Evolutionary conservation across 2,329 filamentous ascomycete genomes (phyloP).

Genomic region (Pseudogymnoascus sp.): DNA sequence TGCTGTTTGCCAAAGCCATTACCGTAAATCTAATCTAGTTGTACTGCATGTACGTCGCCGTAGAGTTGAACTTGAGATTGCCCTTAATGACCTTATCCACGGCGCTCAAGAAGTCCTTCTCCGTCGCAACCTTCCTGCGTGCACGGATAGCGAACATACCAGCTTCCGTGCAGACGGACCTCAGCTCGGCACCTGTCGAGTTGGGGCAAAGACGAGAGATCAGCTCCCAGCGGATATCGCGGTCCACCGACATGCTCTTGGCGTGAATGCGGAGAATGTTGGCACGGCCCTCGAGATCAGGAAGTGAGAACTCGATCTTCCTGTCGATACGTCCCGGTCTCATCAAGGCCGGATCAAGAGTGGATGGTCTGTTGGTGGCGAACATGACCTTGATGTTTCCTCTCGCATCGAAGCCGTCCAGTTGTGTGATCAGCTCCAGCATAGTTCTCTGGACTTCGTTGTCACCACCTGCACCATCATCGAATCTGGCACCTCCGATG

Average conservation of each 20-base stretch:
- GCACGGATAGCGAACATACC: conserved; percentile 97
- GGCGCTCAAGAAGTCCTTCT: conserved; percentile 96
- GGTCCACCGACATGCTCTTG: conserved; percentile 99
- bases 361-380: conserved; percentile 92
- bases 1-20: conserved; percentile 10
- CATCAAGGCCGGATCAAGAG: conserved; percentile 94
- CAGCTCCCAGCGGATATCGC: conserved; percentile 97
- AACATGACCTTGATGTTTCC: conserved; percentile 99
- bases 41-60: conserved; percentile 97
- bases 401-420: conserved; percentile 91
- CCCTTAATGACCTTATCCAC: conserved; percentile 99
- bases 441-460: conserved; percentile 98
- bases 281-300: conserved; percentile 91
- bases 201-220: conserved; percentile 97
- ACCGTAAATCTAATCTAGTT: conserved; percentile 53
- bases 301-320: conserved; percentile 97
- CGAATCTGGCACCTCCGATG: conserved; percentile 90
- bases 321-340: conserved; percentile 93
- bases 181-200: conserved; percentile 88
- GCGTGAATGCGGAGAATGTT: conserved; percentile 98
- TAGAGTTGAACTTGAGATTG: conserved; percentile 98
- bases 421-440: conserved; percentile 93
- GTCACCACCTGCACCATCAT: conserved; percentile 92
- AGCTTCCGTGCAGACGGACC: conserved; percentile 94
- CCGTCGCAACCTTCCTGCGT: conserved; percentile 90